Conservation (phyloP, 2,329 filamentous ascomycete genomes). For the Acrodontium crateriforme region DNA sequence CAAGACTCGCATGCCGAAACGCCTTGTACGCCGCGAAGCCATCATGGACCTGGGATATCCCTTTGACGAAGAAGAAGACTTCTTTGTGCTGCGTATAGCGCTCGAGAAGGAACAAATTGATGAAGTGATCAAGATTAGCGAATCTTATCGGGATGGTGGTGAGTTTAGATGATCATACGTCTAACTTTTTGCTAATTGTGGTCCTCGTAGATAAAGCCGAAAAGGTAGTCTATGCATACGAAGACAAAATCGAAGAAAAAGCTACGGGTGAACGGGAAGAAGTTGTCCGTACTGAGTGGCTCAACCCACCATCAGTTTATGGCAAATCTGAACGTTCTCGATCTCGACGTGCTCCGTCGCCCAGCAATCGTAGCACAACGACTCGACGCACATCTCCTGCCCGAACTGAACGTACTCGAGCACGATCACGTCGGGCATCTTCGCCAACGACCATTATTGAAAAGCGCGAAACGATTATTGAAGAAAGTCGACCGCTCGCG, state of each 20-base stretch:
- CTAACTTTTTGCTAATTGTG: conserved; percentile 9
- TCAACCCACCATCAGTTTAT: conserved; percentile 24
- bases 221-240: conserved; percentile 22
- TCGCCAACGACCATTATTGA: conserved; percentile 15
- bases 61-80: conserved; percentile 74
- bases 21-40: conserved; percentile 65
- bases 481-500: conserved; percentile 14
- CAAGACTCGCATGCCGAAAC: conserved; percentile 75
- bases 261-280: conserved; percentile 19
- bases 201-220: conserved; percentile 15
- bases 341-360: conserved; percentile 13
- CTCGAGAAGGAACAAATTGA: conserved; percentile 86
- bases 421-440: conserved; percentile 10
- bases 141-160: conserved; percentile 48
- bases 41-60: conserved; percentile 77
- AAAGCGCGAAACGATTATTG: conserved; percentile 17
- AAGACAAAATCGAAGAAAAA: conserved; percentile 16
- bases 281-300: conserved; percentile 24
- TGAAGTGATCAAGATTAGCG: conserved; percentile 70
- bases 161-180: conserved; percentile 7
- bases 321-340: conserved; percentile 9
- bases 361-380: conserved; percentile 14
- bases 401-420: conserved; percentile 9
- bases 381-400: conserved; percentile 13
- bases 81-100: conserved; percentile 69